Conservation (phyloP, 78 protist genomes). For the Dictyostelium discoideum region dicty_2.7 NC_007088.5:7999501-8000000, state of each 20-base stretch:
- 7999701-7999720: constrained; percentile 58
- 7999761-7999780: constrained; percentile 77
- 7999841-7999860: neutral
- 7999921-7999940: constrained; percentile 74
- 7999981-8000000: neutral
- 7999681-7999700: constrained; percentile 69
- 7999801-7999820: constrained; percentile 65
- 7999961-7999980: constrained; percentile 72
- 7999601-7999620: constrained; percentile 75
- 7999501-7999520: constrained; percentile 26
- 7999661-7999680: constrained; percentile 43
- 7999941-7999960: constrained; percentile 75
- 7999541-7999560: constrained; percentile 76
- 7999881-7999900: constrained; percentile 73
- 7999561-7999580: constrained; percentile 76
- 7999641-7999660: constrained; percentile 58
- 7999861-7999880: constrained; percentile 58
- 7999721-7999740: constrained; percentile 61
- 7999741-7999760: constrained; percentile 78
- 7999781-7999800: constrained; percentile 63
- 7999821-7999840: constrained; percentile 60
- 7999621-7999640: constrained; percentile 53
- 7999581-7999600: constrained; percentile 71
- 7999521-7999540: constrained; percentile 28
- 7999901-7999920: constrained; percentile 55